These are phyloP conservation scores for Inga oerstediana DNA, from an alignment of 306 rosid species.

Conservation along the genomic window DNA sequence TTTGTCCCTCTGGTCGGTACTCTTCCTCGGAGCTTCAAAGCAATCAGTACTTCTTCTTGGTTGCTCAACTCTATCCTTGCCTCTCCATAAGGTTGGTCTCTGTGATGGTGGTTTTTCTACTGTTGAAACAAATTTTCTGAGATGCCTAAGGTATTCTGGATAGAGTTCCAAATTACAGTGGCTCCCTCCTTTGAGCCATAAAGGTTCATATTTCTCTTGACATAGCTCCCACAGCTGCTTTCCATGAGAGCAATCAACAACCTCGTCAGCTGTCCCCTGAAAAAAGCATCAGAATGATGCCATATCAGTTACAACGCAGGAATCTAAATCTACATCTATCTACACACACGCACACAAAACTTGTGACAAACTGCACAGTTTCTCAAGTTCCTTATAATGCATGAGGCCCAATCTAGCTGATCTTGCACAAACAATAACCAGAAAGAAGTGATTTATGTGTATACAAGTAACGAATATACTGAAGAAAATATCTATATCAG, in stretches of 20 bases:
- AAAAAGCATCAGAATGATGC: conserved; percentile 18
- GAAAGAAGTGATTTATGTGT: neutral
- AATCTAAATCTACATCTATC: neutral
- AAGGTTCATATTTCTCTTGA: conserved; percentile 76
- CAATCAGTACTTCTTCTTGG: conserved; percentile 56
- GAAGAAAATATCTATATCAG: neutral
- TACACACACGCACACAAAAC: neutral
- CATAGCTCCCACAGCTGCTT: conserved; percentile 75
- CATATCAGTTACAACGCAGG: neutral
- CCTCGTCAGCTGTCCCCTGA: conserved; percentile 78
- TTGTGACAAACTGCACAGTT: neutral
- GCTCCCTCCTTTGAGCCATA: conserved; percentile 75
- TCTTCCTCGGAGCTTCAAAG: conserved; percentile 68
- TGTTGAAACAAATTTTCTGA: conserved; percentile 55
- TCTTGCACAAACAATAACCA: neutral
- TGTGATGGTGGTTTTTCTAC: conserved; percentile 50
- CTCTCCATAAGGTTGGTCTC: conserved; percentile 47
- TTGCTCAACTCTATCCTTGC: conserved; percentile 50
- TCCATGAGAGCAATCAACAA: conserved; percentile 79
- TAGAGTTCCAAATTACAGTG: conserved; percentile 72
- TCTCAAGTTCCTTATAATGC: neutral
- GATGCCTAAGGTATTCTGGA: conserved; percentile 66
- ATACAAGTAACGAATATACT: conserved; percentile 1
- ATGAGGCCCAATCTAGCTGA: neutral
- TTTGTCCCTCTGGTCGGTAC: conserved; percentile 65